A percentile compares a stretch with the other conserved stretches of the same genome.
Evolutionary conservation across 306 rosid genomes (phyloP).

Genomic region (Quercus rubra): DNA sequence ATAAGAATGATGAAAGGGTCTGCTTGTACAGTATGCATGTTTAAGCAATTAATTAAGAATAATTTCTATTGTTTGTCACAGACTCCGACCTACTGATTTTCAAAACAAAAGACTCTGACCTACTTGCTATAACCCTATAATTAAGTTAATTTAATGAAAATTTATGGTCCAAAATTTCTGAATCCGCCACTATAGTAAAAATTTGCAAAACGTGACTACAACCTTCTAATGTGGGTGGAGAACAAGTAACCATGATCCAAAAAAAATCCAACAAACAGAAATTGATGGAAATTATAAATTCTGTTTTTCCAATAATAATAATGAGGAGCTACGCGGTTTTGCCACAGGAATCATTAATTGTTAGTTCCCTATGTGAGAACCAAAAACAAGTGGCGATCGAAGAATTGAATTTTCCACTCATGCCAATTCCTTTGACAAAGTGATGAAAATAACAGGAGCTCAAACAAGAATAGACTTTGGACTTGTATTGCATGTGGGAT

Average conservation of each 20-base stretch:
- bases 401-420: background rate
- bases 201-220: background rate
- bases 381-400: background rate
- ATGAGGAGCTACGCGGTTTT: background rate
- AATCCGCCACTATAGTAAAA: background rate
- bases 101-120: constrained; percentile 1
- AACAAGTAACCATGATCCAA: background rate
- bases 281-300: background rate
- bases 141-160: constrained; percentile 10
- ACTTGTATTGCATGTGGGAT: too few relatives aligned
- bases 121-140: background rate
- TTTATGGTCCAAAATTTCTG: background rate
- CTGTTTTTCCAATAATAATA: background rate
- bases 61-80: background rate
- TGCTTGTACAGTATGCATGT: constrained; percentile 2
- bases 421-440: background rate
- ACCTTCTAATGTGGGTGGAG: background rate
- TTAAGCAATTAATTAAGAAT: background rate
- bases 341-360: background rate
- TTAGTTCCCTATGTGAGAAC: background rate
- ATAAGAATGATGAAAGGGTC: background rate
- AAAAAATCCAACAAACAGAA: background rate
- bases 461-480: too few relatives aligned
- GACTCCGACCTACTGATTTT: background rate
- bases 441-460: background rate